Percentiles rank a stretch among this genome's conserved stretches.
Evolutionary conservation across 1,284 basidiomycete genomes (phyloP).

Genomic region (Coriolopsis trogii): DNA sequence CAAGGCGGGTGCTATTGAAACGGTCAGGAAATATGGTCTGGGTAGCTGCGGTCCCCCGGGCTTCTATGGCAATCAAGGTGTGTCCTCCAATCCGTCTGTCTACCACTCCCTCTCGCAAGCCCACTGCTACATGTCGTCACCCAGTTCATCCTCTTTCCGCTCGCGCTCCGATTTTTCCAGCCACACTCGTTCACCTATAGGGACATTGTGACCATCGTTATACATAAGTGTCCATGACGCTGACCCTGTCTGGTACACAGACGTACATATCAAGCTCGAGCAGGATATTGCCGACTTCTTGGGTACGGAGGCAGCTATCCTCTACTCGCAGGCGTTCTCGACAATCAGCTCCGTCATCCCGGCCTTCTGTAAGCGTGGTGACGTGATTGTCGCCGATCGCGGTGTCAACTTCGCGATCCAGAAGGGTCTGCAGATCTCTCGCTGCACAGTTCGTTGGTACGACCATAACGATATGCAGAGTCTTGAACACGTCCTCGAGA

Average conservation of each 20-base stretch:
- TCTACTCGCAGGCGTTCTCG: conserved; percentile 95
- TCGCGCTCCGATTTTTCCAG: too few species aligned
- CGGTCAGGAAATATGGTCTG: conserved; percentile 90
- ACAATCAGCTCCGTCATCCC: conserved; percentile 95
- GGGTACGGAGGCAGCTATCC: conserved; percentile 86
- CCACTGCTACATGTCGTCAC: background rate
- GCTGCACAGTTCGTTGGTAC: conserved; percentile 93
- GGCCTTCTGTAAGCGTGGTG: conserved; percentile 97
- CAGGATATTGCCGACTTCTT: conserved; percentile 90
- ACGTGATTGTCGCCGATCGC: conserved; percentile 97
- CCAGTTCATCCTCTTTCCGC: background rate
- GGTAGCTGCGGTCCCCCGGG: conserved; percentile 97
- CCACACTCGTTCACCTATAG: too few species aligned
- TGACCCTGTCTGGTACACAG: conserved; percentile 74
- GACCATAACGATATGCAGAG: conserved; percentile 95
- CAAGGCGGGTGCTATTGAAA: conserved; percentile 85
- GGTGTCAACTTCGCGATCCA: conserved; percentile 95
- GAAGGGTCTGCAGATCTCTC: conserved; percentile 96
- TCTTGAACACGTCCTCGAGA: conserved; percentile 85
- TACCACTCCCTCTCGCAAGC: background rate
- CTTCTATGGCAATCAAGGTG: conserved; percentile 96
- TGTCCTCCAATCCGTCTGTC: conserved; percentile 52
- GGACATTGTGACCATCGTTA: too few species aligned
- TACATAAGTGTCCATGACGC: too few species aligned
- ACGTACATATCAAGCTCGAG: conserved; percentile 92